Evolutionary conservation across 2,329 filamentous ascomycete species (phyloP), one percentile per base, ranked within the genome.

Genomic region (Calonectria crousiana): DNA sequence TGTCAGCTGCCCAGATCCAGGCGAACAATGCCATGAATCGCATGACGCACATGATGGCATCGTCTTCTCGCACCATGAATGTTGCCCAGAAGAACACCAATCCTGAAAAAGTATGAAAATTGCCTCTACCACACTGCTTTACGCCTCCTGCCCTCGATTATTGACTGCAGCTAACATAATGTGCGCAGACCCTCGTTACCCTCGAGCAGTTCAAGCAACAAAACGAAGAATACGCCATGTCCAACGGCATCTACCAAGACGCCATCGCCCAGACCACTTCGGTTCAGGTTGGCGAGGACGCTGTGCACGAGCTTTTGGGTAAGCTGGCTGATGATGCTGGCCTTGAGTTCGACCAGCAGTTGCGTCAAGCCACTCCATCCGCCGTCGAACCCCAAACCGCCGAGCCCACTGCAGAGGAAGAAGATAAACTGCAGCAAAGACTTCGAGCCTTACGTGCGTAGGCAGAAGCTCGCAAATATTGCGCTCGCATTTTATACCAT

Each of bases 271-370:
- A 94, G 74, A 94, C 93, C 47, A 97, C 95, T 1, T 84, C 94
- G 85, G 81, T 93, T 87, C 83, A 94, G 88, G 84, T 96, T 87
- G 86, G 94, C 87, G 85, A 98, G 83, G 95, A 97, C 79, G 95
- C 96, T 78, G 95, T 98, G 2, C 95, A 98, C 84, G 92, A 95
- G 78, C 86, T 98, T 75, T 93, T 98, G 85, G 93, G 92, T 77
- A 94, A 97, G 86, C 91, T 97, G 53, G 95, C 95, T 76, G 95
- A 98, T 84, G 95, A 97, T 84, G 95, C 94, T 13, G 95, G 95
- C 69, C 91, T 98, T 67, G 94, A 97, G 84, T 88, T 98, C 75
- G 92, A 92, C 78, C 90, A 93, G 82, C 94, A 97, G 85, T 92
- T 98, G 76, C 89, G 87, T 80, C 84, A 87, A 72, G 89, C 89